A percentile compares a stretch with the other conserved stretches of the same genome.
These are phyloP conservation scores for Rhipidocladum racemiflorum DNA, from an alignment of 176 grass and related monocot species.

Conservation along the genomic window DNA sequence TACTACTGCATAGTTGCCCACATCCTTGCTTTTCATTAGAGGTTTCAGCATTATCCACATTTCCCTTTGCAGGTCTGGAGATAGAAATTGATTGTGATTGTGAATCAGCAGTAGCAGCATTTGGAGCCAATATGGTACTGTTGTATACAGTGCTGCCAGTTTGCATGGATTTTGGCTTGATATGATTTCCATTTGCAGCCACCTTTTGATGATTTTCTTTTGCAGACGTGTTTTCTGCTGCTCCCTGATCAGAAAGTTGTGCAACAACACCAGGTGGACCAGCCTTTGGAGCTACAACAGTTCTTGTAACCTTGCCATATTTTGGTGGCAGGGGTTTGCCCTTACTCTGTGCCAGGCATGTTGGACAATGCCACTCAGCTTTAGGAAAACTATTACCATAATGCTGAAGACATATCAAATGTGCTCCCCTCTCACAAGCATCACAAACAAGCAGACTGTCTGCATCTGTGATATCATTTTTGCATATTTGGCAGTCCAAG, in stretches of 20 bases:
- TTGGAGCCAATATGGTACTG: slow-evolving; percentile 34
- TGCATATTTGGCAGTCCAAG: slow-evolving; percentile 86
- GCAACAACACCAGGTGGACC: slow-evolving; percentile 36
- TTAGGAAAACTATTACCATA: slow-evolving; percentile 77
- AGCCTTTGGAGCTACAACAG: slow-evolving; percentile 50
- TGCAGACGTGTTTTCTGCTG: slow-evolving; percentile 37
- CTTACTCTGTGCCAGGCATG: slow-evolving; percentile 68
- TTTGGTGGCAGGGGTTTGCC: slow-evolving; percentile 94
- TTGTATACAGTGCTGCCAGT: slow-evolving; percentile 27
- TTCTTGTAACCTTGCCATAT: slow-evolving; percentile 96
- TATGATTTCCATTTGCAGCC: slow-evolving; percentile 55
- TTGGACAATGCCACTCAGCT: slow-evolving; percentile 91
- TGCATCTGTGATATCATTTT: slow-evolving; percentile 59
- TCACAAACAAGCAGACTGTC: slow-evolving; percentile 95
- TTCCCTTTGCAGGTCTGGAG: slow-evolving; percentile 25
- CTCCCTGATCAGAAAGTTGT: slow-evolving; percentile 38
- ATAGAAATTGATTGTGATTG: slow-evolving; percentile 34
- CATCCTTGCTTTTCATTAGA: slow-evolving; percentile 32
- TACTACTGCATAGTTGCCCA: slow-evolving; percentile 30
- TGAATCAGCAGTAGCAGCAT: slow-evolving; percentile 25
- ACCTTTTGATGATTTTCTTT: slow-evolving; percentile 53
- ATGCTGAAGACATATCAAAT: slow-evolving; percentile 89
- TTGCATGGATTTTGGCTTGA: slow-evolving; percentile 30
- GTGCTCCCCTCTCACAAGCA: slow-evolving; percentile 91
- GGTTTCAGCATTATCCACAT: slow-evolving; percentile 9